phyloP scores from a whole-genome alignment of 176 grass and related monocot genomes.

The Zoysia japonica region DNA sequence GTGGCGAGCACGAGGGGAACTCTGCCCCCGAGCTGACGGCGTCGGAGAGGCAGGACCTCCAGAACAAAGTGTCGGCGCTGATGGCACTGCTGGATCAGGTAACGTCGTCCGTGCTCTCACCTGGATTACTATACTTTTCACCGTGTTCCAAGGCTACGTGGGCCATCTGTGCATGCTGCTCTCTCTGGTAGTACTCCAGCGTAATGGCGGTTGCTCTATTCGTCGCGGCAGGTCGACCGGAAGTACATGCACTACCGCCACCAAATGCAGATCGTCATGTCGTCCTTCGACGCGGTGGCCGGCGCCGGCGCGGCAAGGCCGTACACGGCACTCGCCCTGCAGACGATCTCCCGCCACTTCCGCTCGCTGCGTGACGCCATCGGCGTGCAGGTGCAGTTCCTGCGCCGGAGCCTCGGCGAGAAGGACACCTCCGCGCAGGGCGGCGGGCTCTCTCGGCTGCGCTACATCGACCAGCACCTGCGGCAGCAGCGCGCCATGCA shows the following conservation, averaged over 20 bases:
- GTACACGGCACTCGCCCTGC: conserved; percentile 81
- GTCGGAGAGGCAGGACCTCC: conserved; percentile 82
- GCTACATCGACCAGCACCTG: conserved; percentile 88
- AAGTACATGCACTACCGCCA: conserved; percentile 89
- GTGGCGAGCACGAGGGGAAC: conserved; percentile 49
- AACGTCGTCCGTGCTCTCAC: neutral
- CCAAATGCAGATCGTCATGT: conserved; percentile 80
- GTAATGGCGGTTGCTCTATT: neutral
- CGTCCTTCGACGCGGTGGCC: conserved; percentile 67
- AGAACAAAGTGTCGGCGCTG: conserved; percentile 89
- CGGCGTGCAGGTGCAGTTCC: conserved; percentile 58
- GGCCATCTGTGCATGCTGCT: neutral
- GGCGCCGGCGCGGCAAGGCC: conserved; percentile 66
- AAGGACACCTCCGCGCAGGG: conserved; percentile 48
- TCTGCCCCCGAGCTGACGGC: conserved; percentile 65
- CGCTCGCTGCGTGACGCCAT: conserved; percentile 88
- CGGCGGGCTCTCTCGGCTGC: conserved; percentile 67
- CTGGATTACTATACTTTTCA: too few species aligned
- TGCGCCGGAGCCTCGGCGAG: conserved; percentile 76
- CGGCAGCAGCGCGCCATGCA: conserved; percentile 92
- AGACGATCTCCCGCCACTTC: conserved; percentile 93
- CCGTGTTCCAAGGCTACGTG: conserved; percentile 5
- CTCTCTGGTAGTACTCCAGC: neutral
- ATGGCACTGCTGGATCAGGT: conserved; percentile 92
- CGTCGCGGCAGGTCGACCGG: conserved; percentile 55